Evolutionary conservation across 2,329 filamentous ascomycete genomes (phyloP).

Genomic region (Monilinia vaccinii-corymbosi): DNA sequence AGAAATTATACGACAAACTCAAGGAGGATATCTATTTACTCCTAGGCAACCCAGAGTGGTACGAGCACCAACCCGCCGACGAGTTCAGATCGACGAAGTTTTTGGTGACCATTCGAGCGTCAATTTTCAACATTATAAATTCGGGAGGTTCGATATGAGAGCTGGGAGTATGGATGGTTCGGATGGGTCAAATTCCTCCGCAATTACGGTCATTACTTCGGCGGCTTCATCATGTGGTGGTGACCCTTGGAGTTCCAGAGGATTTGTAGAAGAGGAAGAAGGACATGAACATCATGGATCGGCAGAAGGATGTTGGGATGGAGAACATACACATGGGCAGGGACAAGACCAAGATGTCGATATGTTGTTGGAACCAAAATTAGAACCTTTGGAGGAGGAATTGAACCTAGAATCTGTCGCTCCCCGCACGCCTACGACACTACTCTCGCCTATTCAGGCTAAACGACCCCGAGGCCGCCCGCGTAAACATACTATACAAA

Average conservation of each 20-base stretch:
- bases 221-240: constrained; percentile 23
- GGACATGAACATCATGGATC: not conserved
- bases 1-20: constrained; percentile 5
- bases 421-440: constrained; percentile 14
- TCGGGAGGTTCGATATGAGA: not conserved
- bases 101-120: not conserved
- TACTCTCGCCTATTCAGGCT: constrained; percentile 11
- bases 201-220: constrained; percentile 24
- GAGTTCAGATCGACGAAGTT: constrained; percentile 1
- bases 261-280: constrained; percentile 22
- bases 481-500: constrained; percentile 60
- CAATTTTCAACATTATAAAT: not conserved
- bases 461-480: constrained; percentile 71
- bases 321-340: not conserved
- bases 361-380: constrained; percentile 41
- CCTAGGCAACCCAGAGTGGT: constrained; percentile 1
- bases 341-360: constrained; percentile 31
- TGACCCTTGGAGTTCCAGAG: constrained; percentile 21
- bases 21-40: not conserved
- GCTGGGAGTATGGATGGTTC: constrained; percentile 25
- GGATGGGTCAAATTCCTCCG: constrained; percentile 21
- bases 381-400: constrained; percentile 44
- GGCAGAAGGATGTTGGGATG: not conserved
- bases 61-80: constrained; percentile 2
- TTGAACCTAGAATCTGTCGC: constrained; percentile 45